Conservation (phyloP, 2,329 filamentous ascomycete genomes). For the Trichoderma simmonsii region DNA sequence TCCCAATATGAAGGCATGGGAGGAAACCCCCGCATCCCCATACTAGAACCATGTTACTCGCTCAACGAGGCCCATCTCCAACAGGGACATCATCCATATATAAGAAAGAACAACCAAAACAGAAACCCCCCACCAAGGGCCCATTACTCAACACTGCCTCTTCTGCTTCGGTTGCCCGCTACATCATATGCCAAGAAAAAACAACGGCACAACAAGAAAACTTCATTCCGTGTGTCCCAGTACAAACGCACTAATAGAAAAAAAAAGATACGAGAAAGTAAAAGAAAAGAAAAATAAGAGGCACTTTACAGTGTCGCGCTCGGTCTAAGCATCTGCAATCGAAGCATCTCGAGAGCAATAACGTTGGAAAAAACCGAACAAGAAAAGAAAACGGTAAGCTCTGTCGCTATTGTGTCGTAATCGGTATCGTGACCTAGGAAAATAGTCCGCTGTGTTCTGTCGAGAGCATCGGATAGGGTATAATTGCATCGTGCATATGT, state of each 20-base stretch:
- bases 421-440: slow-evolving; percentile 1
- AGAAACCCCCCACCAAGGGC: not conserved
- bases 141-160: not conserved
- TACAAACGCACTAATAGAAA: not conserved
- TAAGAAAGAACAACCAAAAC: not conserved
- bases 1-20: not conserved
- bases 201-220: not conserved
- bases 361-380: not conserved
- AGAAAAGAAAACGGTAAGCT: not conserved
- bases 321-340: not conserved
- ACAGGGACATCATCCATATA: not conserved
- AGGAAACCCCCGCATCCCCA: not conserved
- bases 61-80: not conserved
- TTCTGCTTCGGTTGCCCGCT: not conserved
- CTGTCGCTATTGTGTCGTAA: slow-evolving; percentile 2
- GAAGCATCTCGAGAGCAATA: not conserved
- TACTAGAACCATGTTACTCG: not conserved
- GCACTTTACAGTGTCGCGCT: not conserved
- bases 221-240: not conserved
- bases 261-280: not conserved
- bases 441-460: not conserved
- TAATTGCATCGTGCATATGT: slow-evolving; percentile 6
- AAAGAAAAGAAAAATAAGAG: not conserved
- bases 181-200: not conserved
- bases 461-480: slow-evolving; percentile 11